Evolutionary conservation across 495 filamentous ascomycete species (phyloP).

Genomic region (Talaromyces adpressus): DNA sequence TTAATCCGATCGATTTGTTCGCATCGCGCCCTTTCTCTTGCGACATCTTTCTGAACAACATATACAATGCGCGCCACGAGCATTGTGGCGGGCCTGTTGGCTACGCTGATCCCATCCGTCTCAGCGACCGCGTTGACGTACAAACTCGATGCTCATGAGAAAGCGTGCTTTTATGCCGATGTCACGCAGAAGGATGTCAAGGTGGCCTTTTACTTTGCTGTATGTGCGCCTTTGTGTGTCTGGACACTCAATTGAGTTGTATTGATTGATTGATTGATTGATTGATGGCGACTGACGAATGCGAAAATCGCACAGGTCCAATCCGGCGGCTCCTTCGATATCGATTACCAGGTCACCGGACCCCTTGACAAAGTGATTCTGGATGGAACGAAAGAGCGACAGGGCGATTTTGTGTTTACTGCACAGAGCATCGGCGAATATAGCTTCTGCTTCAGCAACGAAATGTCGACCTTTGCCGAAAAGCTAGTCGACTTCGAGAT

Average conservation of each 20-base stretch:
- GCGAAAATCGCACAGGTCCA: conserved; percentile 57
- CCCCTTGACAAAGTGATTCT: conserved; percentile 77
- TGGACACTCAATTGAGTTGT: not conserved
- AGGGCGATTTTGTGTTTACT: conserved; percentile 98
- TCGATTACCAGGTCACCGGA: conserved; percentile 84
- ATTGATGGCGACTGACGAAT: not conserved
- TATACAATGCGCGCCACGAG: conserved; percentile 29
- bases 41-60: not conserved
- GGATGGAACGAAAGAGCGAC: conserved; percentile 84
- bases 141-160: conserved; percentile 83
- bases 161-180: conserved; percentile 86
- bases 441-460: conserved; percentile 96
- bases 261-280: not conserved
- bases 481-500: conserved; percentile 99
- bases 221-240: conserved; percentile 40
- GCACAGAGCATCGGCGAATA: conserved; percentile 91
- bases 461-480: conserved; percentile 96
- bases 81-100: conserved; percentile 52
- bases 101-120: conserved; percentile 52
- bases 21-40: not conserved
- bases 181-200: conserved; percentile 67
- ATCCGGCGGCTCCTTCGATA: conserved; percentile 92
- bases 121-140: conserved; percentile 89
- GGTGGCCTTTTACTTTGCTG: conserved; percentile 97
- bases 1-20: not conserved